phyloP scores from a whole-genome alignment of 2,329 filamentous ascomycete species.

The Botrytis medusae region DNA sequence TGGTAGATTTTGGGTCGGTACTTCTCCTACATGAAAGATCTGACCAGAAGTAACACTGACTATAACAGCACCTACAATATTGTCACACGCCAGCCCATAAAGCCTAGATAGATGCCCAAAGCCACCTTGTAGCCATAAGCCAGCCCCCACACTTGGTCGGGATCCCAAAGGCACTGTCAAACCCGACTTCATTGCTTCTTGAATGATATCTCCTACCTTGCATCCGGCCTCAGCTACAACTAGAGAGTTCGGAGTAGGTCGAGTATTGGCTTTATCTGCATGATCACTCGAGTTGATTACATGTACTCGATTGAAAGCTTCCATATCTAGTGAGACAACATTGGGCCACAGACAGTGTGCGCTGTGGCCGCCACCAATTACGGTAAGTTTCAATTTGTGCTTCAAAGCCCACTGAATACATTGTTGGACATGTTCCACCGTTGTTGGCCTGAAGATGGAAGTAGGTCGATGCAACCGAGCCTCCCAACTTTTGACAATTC shows the following conservation, averaged over 20 bases:
- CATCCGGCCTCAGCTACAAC: slow-evolving; percentile 57
- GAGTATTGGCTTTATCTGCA: slow-evolving; percentile 23
- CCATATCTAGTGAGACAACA: slow-evolving; percentile 59
- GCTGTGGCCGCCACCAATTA: slow-evolving; percentile 60
- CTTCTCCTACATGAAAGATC: slow-evolving; percentile 51
- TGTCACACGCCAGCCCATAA: slow-evolving; percentile 59
- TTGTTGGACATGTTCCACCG: slow-evolving; percentile 50
- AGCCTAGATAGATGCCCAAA: slow-evolving; percentile 47
- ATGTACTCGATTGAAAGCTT: slow-evolving; percentile 52
- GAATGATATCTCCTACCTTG: slow-evolving; percentile 55
- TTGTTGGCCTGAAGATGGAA: slow-evolving; percentile 47
- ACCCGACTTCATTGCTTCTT: slow-evolving; percentile 43
- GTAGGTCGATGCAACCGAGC: slow-evolving; percentile 49
- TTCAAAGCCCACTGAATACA: slow-evolving; percentile 58
- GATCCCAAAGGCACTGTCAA: slow-evolving; percentile 59
- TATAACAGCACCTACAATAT: slow-evolving; percentile 59
- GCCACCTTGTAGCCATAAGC: slow-evolving; percentile 64
- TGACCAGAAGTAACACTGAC: slow-evolving; percentile 51
- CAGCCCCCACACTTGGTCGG: slow-evolving; percentile 62
- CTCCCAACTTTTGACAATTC: slow-evolving; percentile 52
- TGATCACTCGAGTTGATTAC: slow-evolving; percentile 39
- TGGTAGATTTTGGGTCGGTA: slow-evolving; percentile 26
- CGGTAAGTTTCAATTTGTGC: slow-evolving; percentile 47
- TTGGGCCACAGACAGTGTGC: slow-evolving; percentile 55
- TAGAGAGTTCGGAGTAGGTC: slow-evolving; percentile 38